Evolutionary conservation across 805 yeast species (phyloP).

Genomic region (Kregervanrija fluxuum): DNA sequence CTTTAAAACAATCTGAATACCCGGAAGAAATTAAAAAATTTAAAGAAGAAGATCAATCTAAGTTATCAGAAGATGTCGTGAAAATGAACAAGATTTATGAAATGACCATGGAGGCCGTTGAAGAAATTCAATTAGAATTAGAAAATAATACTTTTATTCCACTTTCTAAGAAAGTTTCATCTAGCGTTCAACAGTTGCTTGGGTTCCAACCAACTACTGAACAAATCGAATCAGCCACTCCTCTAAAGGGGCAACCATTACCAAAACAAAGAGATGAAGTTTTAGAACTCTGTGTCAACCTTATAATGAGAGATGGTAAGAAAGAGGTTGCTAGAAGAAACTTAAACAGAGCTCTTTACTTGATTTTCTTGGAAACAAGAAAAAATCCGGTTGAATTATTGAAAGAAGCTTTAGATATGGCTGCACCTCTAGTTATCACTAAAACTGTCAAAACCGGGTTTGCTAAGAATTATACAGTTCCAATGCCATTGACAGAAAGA

Average conservation of each 20-base stretch:
- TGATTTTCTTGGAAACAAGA: constrained; percentile 66
- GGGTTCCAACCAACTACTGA: constrained; percentile 53
- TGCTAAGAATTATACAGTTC: constrained; percentile 76
- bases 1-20: not conserved
- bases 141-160: constrained; percentile 18
- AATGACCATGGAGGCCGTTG: constrained; percentile 20
- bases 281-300: constrained; percentile 68
- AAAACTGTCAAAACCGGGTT: constrained; percentile 75
- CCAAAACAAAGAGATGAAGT: constrained; percentile 65
- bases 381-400: constrained; percentile 74
- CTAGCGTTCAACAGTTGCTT: constrained; percentile 15
- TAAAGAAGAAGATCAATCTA: constrained; percentile 18
- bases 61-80: constrained; percentile 15
- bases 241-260: constrained; percentile 41
- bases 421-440: constrained; percentile 79
- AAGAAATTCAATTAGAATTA: constrained; percentile 24
- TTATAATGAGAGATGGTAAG: constrained; percentile 89
- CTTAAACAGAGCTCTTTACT: constrained; percentile 70
- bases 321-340: constrained; percentile 72
- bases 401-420: constrained; percentile 64
- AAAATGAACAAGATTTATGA: constrained; percentile 25
- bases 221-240: constrained; percentile 53
- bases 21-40: constrained; percentile 8
- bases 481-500: constrained; percentile 73
- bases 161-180: constrained; percentile 11